Base-by-base conservation (phyloP, 2,329 filamentous ascomycete species). In the Metarhizium brunneum region DNA sequence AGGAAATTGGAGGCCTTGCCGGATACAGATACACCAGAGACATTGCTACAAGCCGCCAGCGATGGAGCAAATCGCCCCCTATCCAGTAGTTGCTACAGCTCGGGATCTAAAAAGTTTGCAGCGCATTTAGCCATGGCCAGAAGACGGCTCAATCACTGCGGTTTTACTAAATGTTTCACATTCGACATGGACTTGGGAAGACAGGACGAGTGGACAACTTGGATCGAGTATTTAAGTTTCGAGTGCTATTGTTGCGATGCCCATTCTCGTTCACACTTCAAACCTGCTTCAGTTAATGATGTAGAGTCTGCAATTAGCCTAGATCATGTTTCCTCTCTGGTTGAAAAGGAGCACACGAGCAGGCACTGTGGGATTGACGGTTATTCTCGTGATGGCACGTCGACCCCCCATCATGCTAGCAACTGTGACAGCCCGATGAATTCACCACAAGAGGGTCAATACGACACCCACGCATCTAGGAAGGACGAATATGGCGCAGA, bases 151-250 rank as follows among this genome's bases (percentile, higher is more conserved):
- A 38, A 13, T 25, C 43, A 47, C 30, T 50, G 38, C 14, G 56
- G 56, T 1, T 57, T 54, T 20, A 57, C 43, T 38, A 55, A 54
- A 29, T 43, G 36, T 6, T 53, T 55, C 11, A 20, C 20, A 36
- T 53, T 57, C 13, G 20, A 55, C 29, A 13, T 55, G 18, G 50
- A 57, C 16, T n/a, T 42, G 1, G 18, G 30, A 8, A 43, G 38
- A 6, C 56, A 57, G 35, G 56, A 55, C 30, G 50, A 55, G 30
- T 57, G 53, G 52, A 55, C 52, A 8, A 55, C 53, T 4, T 57
- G 56, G 56, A 32, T 55, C 16, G 56, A 57, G 16, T 57, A 57
- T 20, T 14, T 57, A 43, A 54, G 53, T 18, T 57, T 55, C 45
- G 56, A 57, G 45, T 52, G 32, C 14, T 51, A 48, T 32, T 56